Conservation (phyloP, 1,284 basidiomycete genomes). For the Pholiota adiposa region DNA sequence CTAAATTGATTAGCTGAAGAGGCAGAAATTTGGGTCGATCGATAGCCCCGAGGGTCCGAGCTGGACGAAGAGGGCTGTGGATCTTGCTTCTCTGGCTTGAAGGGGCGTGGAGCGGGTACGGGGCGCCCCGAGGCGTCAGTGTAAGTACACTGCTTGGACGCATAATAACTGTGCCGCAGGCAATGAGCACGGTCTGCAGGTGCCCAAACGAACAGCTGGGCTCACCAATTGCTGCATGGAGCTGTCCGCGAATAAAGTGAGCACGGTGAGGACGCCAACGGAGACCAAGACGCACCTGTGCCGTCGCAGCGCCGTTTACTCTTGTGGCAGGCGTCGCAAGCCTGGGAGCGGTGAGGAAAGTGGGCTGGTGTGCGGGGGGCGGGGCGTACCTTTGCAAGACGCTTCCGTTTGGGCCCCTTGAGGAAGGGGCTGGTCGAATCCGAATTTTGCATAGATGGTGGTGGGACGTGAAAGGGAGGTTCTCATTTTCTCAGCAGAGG, state of each 20-base stretch:
- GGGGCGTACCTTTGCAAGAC: slow-evolving; percentile 64
- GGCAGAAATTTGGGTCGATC: slow-evolving; percentile 21
- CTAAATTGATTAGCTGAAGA: slow-evolving; percentile 30
- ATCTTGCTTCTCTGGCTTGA: slow-evolving; percentile 40
- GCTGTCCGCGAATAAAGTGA: slow-evolving; percentile 41
- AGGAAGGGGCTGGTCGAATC: slow-evolving; percentile 41
- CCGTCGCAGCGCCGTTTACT: slow-evolving; percentile 84
- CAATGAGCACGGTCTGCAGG: not conserved
- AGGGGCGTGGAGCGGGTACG: slow-evolving; percentile 68
- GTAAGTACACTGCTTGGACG: slow-evolving; percentile 79
- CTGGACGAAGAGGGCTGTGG: slow-evolving; percentile 33
- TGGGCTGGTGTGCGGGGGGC: slow-evolving; percentile 14
- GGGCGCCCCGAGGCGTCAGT: slow-evolving; percentile 78
- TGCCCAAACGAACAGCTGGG: slow-evolving; percentile 6
- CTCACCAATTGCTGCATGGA: slow-evolving; percentile 81
- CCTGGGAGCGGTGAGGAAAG: slow-evolving; percentile 44
- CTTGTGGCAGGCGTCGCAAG: slow-evolving; percentile 83
- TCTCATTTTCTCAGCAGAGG: slow-evolving; percentile 28
- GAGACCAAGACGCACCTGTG: slow-evolving; percentile 54
- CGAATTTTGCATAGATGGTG: slow-evolving; percentile 34
- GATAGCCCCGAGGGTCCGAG: slow-evolving; percentile 26
- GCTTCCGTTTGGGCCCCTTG: slow-evolving; percentile 67
- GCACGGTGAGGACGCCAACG: slow-evolving; percentile 13
- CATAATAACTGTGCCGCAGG: slow-evolving; percentile 64
- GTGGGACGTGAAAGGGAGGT: slow-evolving; percentile 23